These are phyloP conservation scores for Aegle marmelos DNA, from an alignment of 345 rosid species.

Conservation along the genomic window DNA sequence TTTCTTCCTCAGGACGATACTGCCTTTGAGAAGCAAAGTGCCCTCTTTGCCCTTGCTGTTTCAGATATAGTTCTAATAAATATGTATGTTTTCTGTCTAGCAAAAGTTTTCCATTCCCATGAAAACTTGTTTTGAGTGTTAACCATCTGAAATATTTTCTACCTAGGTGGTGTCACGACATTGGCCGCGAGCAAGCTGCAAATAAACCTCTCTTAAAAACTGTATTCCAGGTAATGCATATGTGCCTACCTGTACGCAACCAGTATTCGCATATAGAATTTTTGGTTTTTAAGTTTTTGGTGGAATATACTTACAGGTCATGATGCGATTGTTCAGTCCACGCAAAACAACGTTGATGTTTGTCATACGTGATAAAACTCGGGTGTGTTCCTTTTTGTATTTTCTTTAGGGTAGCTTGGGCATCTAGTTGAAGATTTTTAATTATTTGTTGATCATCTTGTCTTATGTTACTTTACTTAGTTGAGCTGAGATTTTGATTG, in stretches of 20 bases:
- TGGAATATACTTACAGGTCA: conserved; percentile 59
- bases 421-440: background rate
- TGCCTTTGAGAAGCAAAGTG: conserved; percentile 99
- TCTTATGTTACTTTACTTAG: background rate
- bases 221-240: conserved; percentile 78
- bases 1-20: conserved; percentile 77
- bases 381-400: conserved; percentile 47
- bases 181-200: conserved; percentile 99
- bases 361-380: conserved; percentile 97
- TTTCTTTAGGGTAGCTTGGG: background rate
- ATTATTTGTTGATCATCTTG: background rate
- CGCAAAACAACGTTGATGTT: conserved; percentile 97
- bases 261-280: conserved; percentile 9
- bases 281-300: conserved; percentile 20
- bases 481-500: conserved; percentile 7
- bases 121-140: background rate
- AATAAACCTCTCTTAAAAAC: conserved; percentile 97
- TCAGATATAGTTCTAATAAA: conserved; percentile 97
- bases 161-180: conserved; percentile 99
- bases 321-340: conserved; percentile 99
- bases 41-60: conserved; percentile 97
- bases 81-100: conserved; percentile 58
- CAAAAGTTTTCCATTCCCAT: background rate
- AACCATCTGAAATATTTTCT: conserved; percentile 18
- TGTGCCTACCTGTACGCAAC: conserved; percentile 13